Evolutionary conservation across 2,329 filamentous ascomycete species (phyloP).

Genomic region (Balansia obtecta): DNA sequence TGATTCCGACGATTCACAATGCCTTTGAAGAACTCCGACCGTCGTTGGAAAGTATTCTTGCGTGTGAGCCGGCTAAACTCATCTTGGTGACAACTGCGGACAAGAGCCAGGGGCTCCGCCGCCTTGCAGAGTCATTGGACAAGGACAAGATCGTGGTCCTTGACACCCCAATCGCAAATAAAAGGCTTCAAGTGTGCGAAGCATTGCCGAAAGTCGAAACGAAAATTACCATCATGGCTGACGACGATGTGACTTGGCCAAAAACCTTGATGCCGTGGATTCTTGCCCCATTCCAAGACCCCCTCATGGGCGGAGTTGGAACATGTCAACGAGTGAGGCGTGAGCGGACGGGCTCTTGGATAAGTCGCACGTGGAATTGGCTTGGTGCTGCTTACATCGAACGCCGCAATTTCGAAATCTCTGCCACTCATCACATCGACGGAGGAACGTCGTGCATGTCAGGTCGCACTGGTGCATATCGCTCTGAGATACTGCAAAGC

Average conservation of each 20-base stretch:
- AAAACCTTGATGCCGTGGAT: constrained; percentile 80
- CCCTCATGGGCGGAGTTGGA: constrained; percentile 74
- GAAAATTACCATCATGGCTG: constrained; percentile 78
- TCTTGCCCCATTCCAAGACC: constrained; percentile 79
- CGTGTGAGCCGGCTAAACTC: constrained; percentile 56
- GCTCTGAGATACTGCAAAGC: constrained; percentile 75
- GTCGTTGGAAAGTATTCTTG: constrained; percentile 67
- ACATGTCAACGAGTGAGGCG: constrained; percentile 81
- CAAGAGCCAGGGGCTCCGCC: constrained; percentile 57
- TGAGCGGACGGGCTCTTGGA: constrained; percentile 45
- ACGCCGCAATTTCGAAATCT: constrained; percentile 91
- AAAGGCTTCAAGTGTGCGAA: constrained; percentile 84
- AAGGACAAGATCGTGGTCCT: constrained; percentile 58
- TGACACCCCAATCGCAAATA: constrained; percentile 78
- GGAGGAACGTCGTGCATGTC: constrained; percentile 96
- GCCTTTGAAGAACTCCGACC: constrained; percentile 71
- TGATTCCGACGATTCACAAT: constrained; percentile 86
- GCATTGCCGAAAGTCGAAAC: constrained; percentile 79
- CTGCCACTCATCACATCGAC: constrained; percentile 87
- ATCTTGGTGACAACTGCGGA: constrained; percentile 80
- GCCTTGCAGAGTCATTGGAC: constrained; percentile 49
- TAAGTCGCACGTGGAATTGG: constrained; percentile 68
- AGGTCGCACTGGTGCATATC: constrained; percentile 84
- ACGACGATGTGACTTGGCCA: constrained; percentile 93
- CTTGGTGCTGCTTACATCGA: constrained; percentile 86